phyloP scores from a whole-genome alignment of 2,329 filamentous ascomycete species.

The Talaromyces albobiverticillius region DNA sequence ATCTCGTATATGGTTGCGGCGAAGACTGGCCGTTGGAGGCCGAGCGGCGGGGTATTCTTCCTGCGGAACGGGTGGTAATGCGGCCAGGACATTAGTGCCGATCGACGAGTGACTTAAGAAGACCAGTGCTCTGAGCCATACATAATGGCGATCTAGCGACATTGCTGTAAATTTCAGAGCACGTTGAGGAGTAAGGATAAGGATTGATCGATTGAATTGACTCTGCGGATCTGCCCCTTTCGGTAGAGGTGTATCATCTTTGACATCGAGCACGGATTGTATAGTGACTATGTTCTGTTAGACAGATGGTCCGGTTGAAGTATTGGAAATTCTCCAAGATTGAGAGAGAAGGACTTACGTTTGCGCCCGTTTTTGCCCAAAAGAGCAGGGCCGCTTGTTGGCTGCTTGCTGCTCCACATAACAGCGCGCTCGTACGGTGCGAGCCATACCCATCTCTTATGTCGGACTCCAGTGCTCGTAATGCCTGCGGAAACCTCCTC shows the following conservation, averaged over 20 bases:
- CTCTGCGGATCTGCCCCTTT: slow-evolving; percentile 57
- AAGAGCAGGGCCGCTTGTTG: slow-evolving; percentile 78
- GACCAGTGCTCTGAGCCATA: slow-evolving; percentile 91
- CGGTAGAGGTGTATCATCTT: slow-evolving; percentile 83
- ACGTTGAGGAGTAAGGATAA: slow-evolving; percentile 89
- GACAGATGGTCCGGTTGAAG: no score
- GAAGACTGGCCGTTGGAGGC: slow-evolving; percentile 49
- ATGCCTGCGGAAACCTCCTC: slow-evolving; percentile 70
- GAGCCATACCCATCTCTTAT: slow-evolving; percentile 98
- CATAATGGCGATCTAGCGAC: slow-evolving; percentile 79
- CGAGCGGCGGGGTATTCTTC: slow-evolving; percentile 33
- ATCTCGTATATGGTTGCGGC: slow-evolving; percentile 69
- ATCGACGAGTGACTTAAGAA: slow-evolving; percentile 91
- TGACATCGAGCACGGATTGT: slow-evolving; percentile 94
- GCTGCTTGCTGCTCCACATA: slow-evolving; percentile 98
- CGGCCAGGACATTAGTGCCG: slow-evolving; percentile 70
- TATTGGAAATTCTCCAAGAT: no score
- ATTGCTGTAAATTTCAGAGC: slow-evolving; percentile 92
- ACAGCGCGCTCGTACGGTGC: slow-evolving; percentile 94
- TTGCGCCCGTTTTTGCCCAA: slow-evolving; percentile 95
- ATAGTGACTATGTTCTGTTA: slow-evolving; percentile 82
- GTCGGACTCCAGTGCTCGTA: slow-evolving; percentile 64
- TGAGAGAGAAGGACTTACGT: slow-evolving; percentile 72
- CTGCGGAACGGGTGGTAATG: slow-evolving; percentile 51
- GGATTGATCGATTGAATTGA: slow-evolving; percentile 87